Evolutionary conservation across 1,139 yeast genomes (phyloP).

Genomic region (Sugiyamaella castrensis): DNA sequence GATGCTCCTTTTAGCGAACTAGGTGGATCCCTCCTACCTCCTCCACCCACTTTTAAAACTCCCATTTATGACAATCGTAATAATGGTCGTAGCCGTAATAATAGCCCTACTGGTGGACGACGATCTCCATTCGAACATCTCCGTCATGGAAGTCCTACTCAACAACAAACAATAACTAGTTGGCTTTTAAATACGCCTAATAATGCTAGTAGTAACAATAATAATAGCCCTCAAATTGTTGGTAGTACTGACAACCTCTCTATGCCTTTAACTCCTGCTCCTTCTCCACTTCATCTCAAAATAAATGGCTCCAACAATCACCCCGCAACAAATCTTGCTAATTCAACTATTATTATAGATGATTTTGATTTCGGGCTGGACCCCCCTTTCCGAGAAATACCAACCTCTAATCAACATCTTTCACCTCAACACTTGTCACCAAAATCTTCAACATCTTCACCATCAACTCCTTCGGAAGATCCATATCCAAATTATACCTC

Average conservation of each 20-base stretch:
- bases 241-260: neutral
- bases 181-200: constrained; percentile 13
- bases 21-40: constrained; percentile 1
- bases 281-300: constrained; percentile 10
- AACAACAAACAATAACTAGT: constrained; percentile 9
- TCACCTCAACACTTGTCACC: constrained; percentile 11
- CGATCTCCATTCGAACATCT: constrained; percentile 3
- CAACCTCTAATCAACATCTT: constrained; percentile 4
- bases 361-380: constrained; percentile 14
- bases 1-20: neutral
- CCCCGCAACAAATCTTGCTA: neutral
- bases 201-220: neutral
- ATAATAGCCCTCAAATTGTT: no score
- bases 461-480: constrained; percentile 19
- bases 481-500: constrained; percentile 33
- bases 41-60: constrained; percentile 7
- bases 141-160: constrained; percentile 6
- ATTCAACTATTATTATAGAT: neutral
- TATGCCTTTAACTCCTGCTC: constrained; percentile 14
- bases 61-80: constrained; percentile 2
- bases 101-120: neutral
- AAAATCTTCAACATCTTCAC: constrained; percentile 9
- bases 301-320: neutral
- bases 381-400: constrained; percentile 13
- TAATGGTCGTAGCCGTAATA: neutral